Conservation (phyloP, 2,329 filamentous ascomycete species). For the Periconia digitata region DNA sequence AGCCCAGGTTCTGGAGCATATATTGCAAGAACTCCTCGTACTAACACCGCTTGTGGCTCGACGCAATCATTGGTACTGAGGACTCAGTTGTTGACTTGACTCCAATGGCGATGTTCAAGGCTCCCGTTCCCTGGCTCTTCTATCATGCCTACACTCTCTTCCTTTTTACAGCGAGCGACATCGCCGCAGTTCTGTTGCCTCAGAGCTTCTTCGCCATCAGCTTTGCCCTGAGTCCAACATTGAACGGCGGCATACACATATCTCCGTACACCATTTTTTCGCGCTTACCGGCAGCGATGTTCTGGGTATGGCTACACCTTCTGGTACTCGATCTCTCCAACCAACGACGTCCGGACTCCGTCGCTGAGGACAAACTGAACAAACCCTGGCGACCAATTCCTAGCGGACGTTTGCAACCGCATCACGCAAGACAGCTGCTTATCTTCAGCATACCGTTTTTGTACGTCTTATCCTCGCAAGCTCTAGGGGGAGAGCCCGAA, state of each 20-base stretch:
- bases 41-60: no score
- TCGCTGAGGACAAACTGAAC: conserved; percentile 43
- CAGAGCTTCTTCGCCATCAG: conserved; percentile 9
- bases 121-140: no score
- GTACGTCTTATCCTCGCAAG: background rate
- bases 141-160: no score
- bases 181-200: conserved; percentile 17
- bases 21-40: no score
- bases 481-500: conserved; percentile 26
- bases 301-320: conserved; percentile 30
- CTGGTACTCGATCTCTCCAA: conserved; percentile 43
- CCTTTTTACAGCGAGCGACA: no score
- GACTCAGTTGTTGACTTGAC: no score
- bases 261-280: background rate
- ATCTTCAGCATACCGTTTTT: conserved; percentile 1
- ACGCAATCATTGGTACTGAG: no score
- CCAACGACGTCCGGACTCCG: conserved; percentile 34
- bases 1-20: no score
- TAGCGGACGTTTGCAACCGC: conserved; percentile 14
- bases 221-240: background rate
- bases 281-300: background rate
- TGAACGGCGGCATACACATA: background rate
- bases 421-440: conserved; percentile 11
- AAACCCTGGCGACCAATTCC: conserved; percentile 41
- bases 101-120: no score